Conservation (phyloP, 2,329 filamentous ascomycete genomes). For the Volutella citrinella region DNA sequence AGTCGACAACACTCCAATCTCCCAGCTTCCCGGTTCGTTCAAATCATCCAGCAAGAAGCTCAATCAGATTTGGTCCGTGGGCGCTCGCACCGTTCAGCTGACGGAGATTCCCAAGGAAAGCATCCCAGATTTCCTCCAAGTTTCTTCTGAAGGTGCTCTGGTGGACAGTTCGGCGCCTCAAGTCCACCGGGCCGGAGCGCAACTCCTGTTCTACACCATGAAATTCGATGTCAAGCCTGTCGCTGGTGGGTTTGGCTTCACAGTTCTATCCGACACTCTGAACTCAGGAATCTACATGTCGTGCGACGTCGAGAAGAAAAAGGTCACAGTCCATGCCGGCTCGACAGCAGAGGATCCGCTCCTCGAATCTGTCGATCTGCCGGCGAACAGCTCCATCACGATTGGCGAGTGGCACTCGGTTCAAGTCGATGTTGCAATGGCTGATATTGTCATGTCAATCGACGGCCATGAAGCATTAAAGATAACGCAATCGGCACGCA, state of each 20-base stretch:
- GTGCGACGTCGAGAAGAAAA: not conserved
- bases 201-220: slow-evolving; percentile 20
- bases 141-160: slow-evolving; percentile 24
- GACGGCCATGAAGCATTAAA: not conserved
- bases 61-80: slow-evolving; percentile 27
- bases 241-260: slow-evolving; percentile 26
- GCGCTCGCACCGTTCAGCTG: slow-evolving; percentile 29
- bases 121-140: slow-evolving; percentile 25
- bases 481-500: not conserved
- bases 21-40: slow-evolving; percentile 26
- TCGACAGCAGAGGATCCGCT: not conserved
- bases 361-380: not conserved
- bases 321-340: not conserved
- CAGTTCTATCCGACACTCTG: slow-evolving; percentile 28
- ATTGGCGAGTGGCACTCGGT: slow-evolving; percentile 2
- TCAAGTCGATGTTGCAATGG: not conserved
- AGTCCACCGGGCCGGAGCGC: slow-evolving; percentile 10
- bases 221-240: slow-evolving; percentile 26
- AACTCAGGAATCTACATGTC: slow-evolving; percentile 27
- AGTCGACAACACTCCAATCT: slow-evolving; percentile 10
- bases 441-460: not conserved
- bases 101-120: slow-evolving; percentile 15
- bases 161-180: slow-evolving; percentile 28
- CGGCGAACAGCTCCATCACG: not conserved
- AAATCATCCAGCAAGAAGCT: slow-evolving; percentile 25